Percentiles rank a stretch among this genome's conserved stretches.
Conservation (phyloP, 1,284 basidiomycete genomes). For the Leccinum ponderosum region DNA sequence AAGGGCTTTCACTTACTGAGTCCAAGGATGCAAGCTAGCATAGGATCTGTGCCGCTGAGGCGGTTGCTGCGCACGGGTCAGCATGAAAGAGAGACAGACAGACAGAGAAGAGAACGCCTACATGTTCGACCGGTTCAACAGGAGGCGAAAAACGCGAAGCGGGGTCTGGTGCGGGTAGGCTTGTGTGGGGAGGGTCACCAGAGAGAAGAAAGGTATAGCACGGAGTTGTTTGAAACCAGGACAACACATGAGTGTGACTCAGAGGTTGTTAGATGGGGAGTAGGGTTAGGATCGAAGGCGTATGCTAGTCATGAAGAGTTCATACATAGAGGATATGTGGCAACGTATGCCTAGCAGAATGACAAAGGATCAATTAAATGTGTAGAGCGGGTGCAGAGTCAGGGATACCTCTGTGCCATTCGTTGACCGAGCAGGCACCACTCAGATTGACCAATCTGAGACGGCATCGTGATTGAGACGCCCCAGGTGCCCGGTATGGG, state of each 20-base stretch:
- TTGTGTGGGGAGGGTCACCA: conserved; percentile 18
- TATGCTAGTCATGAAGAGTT: conserved; percentile 57
- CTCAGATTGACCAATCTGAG: conserved; percentile 31
- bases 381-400: conserved; percentile 6
- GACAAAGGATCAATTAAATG: conserved; percentile 16
- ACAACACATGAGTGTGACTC: conserved; percentile 32
- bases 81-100: not conserved
- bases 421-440: conserved; percentile 46
- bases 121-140: conserved; percentile 15
- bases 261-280: conserved; percentile 13
- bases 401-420: conserved; percentile 45
- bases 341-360: conserved; percentile 54
- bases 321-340: conserved; percentile 54
- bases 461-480: conserved; percentile 18
- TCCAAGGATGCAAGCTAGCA: too few relatives aligned
- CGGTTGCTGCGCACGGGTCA: conserved; percentile 17
- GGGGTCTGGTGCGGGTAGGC: not conserved
- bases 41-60: too few relatives aligned
- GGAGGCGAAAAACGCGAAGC: not conserved
- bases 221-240: conserved; percentile 42
- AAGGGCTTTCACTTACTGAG: too few relatives aligned
- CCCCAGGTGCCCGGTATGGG: conserved; percentile 41
- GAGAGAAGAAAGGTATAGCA: conserved; percentile 39
- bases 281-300: conserved; percentile 22
- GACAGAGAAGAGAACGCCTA: not conserved